phyloP scores from a whole-genome alignment of 2,329 filamentous ascomycete species.

The Epichloe bromicola region DNA sequence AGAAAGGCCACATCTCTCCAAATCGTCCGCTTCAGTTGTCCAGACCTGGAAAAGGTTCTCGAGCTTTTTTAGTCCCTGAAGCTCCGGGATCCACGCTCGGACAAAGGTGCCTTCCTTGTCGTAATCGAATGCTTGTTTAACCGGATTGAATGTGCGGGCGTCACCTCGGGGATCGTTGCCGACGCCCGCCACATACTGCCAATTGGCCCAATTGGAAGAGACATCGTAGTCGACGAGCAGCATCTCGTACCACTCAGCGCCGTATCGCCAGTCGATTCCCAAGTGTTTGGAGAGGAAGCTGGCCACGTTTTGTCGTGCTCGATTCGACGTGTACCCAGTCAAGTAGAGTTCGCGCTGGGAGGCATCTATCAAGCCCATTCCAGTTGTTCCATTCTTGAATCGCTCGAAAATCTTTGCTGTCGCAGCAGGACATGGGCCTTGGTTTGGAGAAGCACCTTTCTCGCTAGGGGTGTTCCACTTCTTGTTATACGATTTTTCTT shows the following conservation, averaged over 20 bases:
- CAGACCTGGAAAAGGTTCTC: constrained; percentile 58
- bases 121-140: constrained; percentile 71
- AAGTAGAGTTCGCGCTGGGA: constrained; percentile 60
- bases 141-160: constrained; percentile 64
- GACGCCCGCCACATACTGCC: constrained; percentile 70
- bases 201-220: constrained; percentile 67
- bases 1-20: constrained; percentile 40
- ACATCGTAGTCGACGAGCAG: constrained; percentile 65
- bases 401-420: constrained; percentile 38
- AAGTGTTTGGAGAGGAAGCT: constrained; percentile 62
- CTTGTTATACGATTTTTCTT: constrained; percentile 25
- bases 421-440: constrained; percentile 28
- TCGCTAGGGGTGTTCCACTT: constrained; percentile 36
- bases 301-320: constrained; percentile 64
- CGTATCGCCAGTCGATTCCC: constrained; percentile 65
- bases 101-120: constrained; percentile 58
- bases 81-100: constrained; percentile 59
- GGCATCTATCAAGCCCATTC: constrained; percentile 66
- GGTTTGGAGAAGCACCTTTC: constrained; percentile 18
- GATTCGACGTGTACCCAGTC: constrained; percentile 68
- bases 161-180: constrained; percentile 66
- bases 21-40: constrained; percentile 46
- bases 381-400: constrained; percentile 55
- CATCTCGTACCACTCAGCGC: constrained; percentile 73
- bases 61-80: constrained; percentile 38